phyloP scores from a whole-genome alignment of 2,329 filamentous ascomycete species.

The Chaetomium olivaceum region DNA sequence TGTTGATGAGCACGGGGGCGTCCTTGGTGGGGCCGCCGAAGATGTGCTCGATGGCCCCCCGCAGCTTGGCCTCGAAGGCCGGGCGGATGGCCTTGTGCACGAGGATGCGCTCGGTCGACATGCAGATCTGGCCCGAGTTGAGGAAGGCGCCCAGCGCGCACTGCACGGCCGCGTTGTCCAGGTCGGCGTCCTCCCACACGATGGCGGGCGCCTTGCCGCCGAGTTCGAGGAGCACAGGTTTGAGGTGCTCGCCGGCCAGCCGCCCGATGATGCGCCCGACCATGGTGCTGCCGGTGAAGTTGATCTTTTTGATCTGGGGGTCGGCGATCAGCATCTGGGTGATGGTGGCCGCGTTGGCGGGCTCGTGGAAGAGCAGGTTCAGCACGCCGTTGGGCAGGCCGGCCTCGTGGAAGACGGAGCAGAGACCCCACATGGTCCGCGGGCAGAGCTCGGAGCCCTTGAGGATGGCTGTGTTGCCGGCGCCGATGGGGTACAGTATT shows the following conservation, averaged over 20 bases:
- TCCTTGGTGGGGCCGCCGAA: constrained; percentile 61
- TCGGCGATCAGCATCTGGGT: constrained; percentile 69
- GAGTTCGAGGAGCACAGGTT: constrained; percentile 78
- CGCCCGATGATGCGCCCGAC: constrained; percentile 73
- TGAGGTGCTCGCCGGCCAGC: constrained; percentile 70
- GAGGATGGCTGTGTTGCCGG: constrained; percentile 74
- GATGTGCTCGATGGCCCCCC: constrained; percentile 43
- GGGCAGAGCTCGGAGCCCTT: constrained; percentile 72
- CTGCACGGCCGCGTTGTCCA: constrained; percentile 68
- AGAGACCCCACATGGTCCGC: constrained; percentile 62
- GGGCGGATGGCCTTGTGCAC: constrained; percentile 52
- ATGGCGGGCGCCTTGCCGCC: constrained; percentile 81
- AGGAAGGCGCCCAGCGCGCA: constrained; percentile 71
- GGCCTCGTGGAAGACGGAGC: constrained; percentile 66
- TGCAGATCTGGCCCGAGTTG: constrained; percentile 79
- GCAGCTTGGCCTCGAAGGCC: constrained; percentile 50
- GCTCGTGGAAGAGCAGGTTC: constrained; percentile 68
- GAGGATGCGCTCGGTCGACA: constrained; percentile 76
- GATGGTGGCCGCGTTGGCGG: constrained; percentile 65
- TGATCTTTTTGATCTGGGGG: constrained; percentile 72
- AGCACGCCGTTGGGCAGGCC: constrained; percentile 74
- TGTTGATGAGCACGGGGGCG: constrained; percentile 68
- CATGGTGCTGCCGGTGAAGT: constrained; percentile 77
- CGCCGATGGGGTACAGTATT: constrained; percentile 67
- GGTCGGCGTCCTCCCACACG: constrained; percentile 76